phyloP scores from a whole-genome alignment of 805 yeast genomes.

The Yueomyces sp. region DNA sequence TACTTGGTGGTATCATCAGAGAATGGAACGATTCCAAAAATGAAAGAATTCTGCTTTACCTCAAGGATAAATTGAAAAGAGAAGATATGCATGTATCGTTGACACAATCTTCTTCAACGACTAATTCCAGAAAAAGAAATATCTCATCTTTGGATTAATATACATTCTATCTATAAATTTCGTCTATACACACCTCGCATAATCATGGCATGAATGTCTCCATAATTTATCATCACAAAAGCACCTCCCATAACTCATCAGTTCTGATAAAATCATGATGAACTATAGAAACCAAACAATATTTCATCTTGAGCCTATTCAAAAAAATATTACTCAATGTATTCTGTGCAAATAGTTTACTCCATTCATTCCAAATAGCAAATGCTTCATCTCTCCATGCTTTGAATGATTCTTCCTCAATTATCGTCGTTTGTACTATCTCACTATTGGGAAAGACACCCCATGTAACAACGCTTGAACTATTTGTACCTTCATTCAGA shows the following conservation, averaged over 20 bases:
- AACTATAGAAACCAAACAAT: conserved; percentile 70
- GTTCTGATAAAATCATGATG: conserved; percentile 73
- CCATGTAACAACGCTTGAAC: conserved; percentile 87
- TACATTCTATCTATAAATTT: too few species aligned
- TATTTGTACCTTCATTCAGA: conserved; percentile 25
- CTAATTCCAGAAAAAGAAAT: conserved; percentile 8
- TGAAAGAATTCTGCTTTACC: conserved; percentile 18
- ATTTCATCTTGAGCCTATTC: conserved; percentile 43
- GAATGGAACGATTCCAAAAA: conserved; percentile 27
- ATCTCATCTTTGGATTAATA: neutral
- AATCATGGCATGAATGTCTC: neutral
- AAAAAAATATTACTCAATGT: conserved; percentile 47
- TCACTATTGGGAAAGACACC: conserved; percentile 91
- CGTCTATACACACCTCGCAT: neutral
- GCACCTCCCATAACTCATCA: conserved; percentile 61
- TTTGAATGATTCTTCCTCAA: conserved; percentile 81
- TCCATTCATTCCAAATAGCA: conserved; percentile 87
- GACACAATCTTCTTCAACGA: neutral
- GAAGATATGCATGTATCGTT: conserved; percentile 1
- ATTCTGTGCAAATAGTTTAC: conserved; percentile 49
- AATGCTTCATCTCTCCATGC: conserved; percentile 98
- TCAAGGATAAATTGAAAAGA: conserved; percentile 17
- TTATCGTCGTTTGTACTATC: conserved; percentile 80
- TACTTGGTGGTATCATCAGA: conserved; percentile 28
- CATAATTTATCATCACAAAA: conserved; percentile 18